phyloP scores from a whole-genome alignment of 768 basidiomycete genomes.

The Tubosaeta sp. region DNA sequence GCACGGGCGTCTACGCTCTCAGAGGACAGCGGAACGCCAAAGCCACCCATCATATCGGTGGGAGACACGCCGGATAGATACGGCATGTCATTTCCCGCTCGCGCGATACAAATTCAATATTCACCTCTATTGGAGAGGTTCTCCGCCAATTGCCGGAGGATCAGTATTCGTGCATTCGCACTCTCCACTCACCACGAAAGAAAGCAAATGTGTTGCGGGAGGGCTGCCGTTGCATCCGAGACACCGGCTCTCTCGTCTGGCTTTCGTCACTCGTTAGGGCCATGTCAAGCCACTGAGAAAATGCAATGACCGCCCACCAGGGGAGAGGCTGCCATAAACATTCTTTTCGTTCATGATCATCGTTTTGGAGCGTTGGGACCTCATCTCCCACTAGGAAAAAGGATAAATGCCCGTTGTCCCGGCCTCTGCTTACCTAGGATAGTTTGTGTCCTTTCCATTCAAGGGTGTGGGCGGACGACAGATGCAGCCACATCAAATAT shows the following conservation, averaged over 20 bases:
- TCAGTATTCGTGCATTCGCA: not conserved
- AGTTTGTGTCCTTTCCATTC: slow-evolving; percentile 5
- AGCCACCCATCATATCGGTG: not conserved
- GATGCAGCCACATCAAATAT: slow-evolving; percentile 4
- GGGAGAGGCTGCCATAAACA: not conserved
- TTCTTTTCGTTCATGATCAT: slow-evolving; percentile 22
- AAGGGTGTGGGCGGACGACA: slow-evolving; percentile 10
- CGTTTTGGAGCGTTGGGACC: slow-evolving; percentile 8
- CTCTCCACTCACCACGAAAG: not conserved
- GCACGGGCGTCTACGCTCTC: not conserved
- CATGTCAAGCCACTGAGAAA: not conserved
- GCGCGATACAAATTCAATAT: not conserved
- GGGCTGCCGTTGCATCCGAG: not conserved
- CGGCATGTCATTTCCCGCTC: not conserved
- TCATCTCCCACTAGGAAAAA: slow-evolving; percentile 7
- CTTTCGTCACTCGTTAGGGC: not conserved
- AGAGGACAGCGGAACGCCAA: not conserved
- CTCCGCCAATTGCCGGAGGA: not conserved
- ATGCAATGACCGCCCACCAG: not conserved
- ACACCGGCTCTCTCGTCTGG: not conserved
- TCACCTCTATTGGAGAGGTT: not conserved
- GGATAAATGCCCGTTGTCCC: slow-evolving; percentile 5
- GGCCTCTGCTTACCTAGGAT: not conserved
- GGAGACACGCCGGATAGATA: not conserved
- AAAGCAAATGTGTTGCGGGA: not conserved